These are phyloP conservation scores for Oryza brachyantha DNA, from an alignment of 176 grass and related monocot genomes.

Conservation along the genomic window DNA sequence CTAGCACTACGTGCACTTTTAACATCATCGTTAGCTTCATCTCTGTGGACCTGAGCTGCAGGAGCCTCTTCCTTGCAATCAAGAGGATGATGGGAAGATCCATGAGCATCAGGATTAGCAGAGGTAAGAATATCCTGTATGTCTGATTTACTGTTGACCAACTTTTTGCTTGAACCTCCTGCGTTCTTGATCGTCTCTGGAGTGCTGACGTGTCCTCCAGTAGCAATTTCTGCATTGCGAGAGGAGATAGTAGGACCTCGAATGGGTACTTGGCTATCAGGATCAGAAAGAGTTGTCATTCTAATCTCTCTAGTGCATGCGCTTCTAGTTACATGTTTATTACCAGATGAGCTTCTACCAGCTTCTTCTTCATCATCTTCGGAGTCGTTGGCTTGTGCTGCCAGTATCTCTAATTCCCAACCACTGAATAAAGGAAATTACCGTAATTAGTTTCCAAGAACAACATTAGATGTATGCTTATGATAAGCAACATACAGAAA, in stretches of 20 bases:
- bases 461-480: background rate
- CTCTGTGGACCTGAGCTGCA: constrained; percentile 24
- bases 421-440: constrained; percentile 48
- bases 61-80: constrained; percentile 10
- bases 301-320: background rate
- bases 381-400: constrained; percentile 65
- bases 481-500: background rate
- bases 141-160: constrained; percentile 27
- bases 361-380: constrained; percentile 61
- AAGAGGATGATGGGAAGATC: background rate
- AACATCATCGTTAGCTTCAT: constrained; percentile 20
- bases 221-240: constrained; percentile 15
- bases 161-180: constrained; percentile 18
- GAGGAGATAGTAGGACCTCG: constrained; percentile 6
- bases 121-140: background rate
- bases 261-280: background rate
- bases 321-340: constrained; percentile 25
- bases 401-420: constrained; percentile 65
- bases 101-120: background rate
- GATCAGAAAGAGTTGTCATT: constrained; percentile 20
- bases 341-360: constrained; percentile 23
- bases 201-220: constrained; percentile 23
- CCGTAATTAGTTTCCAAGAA: constrained; percentile 12
- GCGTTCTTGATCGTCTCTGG: constrained; percentile 22
- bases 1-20: background rate